phyloP scores from a whole-genome alignment of 2,329 filamentous ascomycete species.

The Colletotrichum eleusines region DNA sequence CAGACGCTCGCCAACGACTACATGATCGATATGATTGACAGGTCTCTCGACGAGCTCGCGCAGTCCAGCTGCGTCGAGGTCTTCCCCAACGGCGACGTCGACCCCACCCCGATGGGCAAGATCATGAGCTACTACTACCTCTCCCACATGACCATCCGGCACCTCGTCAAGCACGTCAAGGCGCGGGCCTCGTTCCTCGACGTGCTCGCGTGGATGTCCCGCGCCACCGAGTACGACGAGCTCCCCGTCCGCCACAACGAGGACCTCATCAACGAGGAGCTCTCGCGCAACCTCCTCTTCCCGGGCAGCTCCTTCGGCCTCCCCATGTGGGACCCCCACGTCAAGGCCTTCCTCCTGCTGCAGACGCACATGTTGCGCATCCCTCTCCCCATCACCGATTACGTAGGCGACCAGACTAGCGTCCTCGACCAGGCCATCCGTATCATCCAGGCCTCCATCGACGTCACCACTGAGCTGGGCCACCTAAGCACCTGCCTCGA shows the following conservation, averaged over 20 bases:
- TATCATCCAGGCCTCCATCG: slow-evolving; percentile 95
- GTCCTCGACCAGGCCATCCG: slow-evolving; percentile 97
- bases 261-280: slow-evolving; percentile 93
- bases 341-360: slow-evolving; percentile 93
- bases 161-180: slow-evolving; percentile 82
- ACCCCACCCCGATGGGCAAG: slow-evolving; percentile 91
- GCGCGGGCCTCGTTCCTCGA: slow-evolving; percentile 82
- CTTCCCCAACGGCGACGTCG: slow-evolving; percentile 88
- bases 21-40: slow-evolving; percentile 93
- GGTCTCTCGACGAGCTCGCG: slow-evolving; percentile 83
- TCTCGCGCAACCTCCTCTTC: slow-evolving; percentile 83
- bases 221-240: slow-evolving; percentile 96
- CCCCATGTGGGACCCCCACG: slow-evolving; percentile 98
- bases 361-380: slow-evolving; percentile 96
- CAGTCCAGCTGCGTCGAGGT: slow-evolving; percentile 87
- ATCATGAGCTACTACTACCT: slow-evolving; percentile 99
- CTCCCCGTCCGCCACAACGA: slow-evolving; percentile 98
- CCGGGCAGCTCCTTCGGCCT: slow-evolving; percentile 72
- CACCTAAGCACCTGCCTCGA: slow-evolving; percentile 80
- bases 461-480: slow-evolving; percentile 91
- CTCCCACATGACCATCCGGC: slow-evolving; percentile 92
- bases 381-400: slow-evolving; percentile 93
- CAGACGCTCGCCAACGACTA: slow-evolving; percentile 92
- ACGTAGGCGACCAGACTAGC: slow-evolving; percentile 90
- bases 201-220: slow-evolving; percentile 90